Evolutionary conservation across 495 filamentous ascomycete genomes (phyloP), one percentile per base, ranked within the genome.

Genomic region (Diplogelasinospora grovesii): DNA sequence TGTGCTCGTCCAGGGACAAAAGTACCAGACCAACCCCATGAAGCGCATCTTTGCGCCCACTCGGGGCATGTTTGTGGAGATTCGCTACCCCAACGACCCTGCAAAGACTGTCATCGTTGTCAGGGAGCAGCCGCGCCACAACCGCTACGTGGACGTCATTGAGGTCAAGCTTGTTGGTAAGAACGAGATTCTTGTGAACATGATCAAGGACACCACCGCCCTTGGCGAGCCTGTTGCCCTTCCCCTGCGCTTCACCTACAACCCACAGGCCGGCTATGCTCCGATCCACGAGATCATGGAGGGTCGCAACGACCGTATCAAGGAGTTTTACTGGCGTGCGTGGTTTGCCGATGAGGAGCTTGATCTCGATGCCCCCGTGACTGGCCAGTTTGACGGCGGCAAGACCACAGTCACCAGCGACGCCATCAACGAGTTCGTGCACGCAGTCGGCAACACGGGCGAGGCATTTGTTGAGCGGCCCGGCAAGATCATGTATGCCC

Each of bases 401-500:
- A 77, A 77, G 46, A 74, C 85, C 23, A 86, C 74, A 11, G 87
- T 98, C 49, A 95, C 88, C 9, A 79, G 79, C 31, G 84, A 94
- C 49, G 89, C 83, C 37, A 95, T 98, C 57, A 90, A 90, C 40
- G 93, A 98, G 66, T 98, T 98, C 50, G 89, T 98, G 11, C 89
- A 98, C 57, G 93, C 92, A 29, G 92, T 98, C 44, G 89, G 92
- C 30, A 98, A 98, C 63, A 97, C 88, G 9, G 88, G 92, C 22
- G 92, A 97, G 57, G 92, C 93, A n/a, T 98, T 97, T 45, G 90
- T 98, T 30, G 89, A 97, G 42, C 80, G 90, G 18, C 90, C 90
- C 32, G 93, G 89, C 41, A 97, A 96, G 68, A 83, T 86, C 54
- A 85, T 94, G 50, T 89, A 80, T 50, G 93, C 92, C 15, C 92